phyloP scores from a whole-genome alignment of 345 rosid genomes.

The Turritis glabra region DNA sequence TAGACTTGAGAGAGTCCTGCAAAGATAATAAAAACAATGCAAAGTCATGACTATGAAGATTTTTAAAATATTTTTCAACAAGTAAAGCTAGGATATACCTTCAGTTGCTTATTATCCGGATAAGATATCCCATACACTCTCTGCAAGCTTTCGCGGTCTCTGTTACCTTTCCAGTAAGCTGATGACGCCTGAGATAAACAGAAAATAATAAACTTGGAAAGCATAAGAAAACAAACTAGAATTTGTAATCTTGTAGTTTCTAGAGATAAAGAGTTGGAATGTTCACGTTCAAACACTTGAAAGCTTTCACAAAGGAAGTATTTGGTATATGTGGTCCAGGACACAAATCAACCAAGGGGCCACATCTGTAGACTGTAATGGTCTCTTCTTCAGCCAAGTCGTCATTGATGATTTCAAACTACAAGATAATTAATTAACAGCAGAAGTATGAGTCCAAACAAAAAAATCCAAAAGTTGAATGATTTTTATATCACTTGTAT shows the following conservation, averaged over 20 bases:
- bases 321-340: constrained; percentile 96
- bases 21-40: no score
- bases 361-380: constrained; percentile 82
- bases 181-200: no score
- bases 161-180: no score
- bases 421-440: no score
- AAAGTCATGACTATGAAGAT: no score
- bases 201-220: no score
- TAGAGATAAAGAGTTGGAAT: background rate
- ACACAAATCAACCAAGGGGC: constrained; percentile 83
- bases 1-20: no score
- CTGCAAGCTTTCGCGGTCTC: constrained; percentile 39
- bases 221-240: no score
- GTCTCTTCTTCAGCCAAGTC: constrained; percentile 71
- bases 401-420: constrained; percentile 79
- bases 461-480: background rate
- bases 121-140: constrained; percentile 91
- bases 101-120: constrained; percentile 69
- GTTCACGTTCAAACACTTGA: constrained; percentile 70
- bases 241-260: no score
- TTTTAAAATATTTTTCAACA: no score
- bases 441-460: background rate
- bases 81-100: constrained; percentile 43
- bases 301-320: constrained; percentile 81
- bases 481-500: background rate